phyloP scores from a whole-genome alignment of 768 basidiomycete genomes.

The Amanita pseudoporphyria region DNA sequence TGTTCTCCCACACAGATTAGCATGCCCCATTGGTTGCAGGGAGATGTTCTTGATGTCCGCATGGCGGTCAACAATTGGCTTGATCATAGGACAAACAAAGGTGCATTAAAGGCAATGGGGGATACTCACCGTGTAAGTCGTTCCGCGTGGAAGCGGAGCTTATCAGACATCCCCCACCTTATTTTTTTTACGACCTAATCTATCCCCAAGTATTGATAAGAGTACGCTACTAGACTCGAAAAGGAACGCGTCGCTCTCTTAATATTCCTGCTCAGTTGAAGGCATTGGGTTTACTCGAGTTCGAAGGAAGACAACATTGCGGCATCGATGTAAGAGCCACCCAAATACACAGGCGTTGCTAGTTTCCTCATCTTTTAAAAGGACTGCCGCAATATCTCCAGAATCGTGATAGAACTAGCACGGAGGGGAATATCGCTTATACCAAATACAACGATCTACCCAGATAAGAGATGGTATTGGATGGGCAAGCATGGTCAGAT shows the following conservation, averaged over 20 bases:
- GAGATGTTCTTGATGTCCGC: conserved; percentile 70
- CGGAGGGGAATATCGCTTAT: conserved; percentile 54
- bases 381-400: conserved; percentile 83
- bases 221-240: not conserved
- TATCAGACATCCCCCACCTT: not conserved
- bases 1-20: conserved; percentile 30
- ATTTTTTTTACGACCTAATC: not conserved
- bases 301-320: conserved; percentile 78
- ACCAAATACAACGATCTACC: conserved; percentile 64
- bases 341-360: not conserved
- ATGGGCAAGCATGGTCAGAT: conserved; percentile 74
- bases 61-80: conserved; percentile 43
- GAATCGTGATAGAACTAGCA: conserved; percentile 74
- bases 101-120: conserved; percentile 9
- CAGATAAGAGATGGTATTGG: conserved; percentile 69
- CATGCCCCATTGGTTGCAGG: conserved; percentile 66
- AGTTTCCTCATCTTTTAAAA: conserved; percentile 10
- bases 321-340: conserved; percentile 75
- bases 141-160: not conserved
- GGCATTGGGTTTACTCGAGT: conserved; percentile 60
- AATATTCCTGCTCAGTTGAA: conserved; percentile 72
- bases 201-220: not conserved
- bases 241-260: conserved; percentile 26
- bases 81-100: conserved; percentile 17
- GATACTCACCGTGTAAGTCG: conserved; percentile 12